A percentile compares a stretch with the other conserved stretches of the same genome.
These are phyloP conservation scores for Massariosphaeria phaeospora DNA, from an alignment of 495 filamentous ascomycete species.

Conservation along the genomic window DNA sequence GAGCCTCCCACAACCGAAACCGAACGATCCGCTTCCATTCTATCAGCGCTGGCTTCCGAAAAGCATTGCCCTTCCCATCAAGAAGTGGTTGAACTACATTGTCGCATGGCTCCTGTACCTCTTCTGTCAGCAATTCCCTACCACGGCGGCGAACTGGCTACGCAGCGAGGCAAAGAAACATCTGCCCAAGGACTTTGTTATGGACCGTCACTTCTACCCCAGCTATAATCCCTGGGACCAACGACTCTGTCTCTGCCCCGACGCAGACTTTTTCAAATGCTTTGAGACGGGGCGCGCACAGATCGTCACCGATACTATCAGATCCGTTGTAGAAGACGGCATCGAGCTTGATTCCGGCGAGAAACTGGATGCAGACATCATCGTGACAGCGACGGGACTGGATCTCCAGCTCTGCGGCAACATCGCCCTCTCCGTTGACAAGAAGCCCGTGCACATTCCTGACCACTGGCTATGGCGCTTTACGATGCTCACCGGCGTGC, in stretches of 20 bases:
- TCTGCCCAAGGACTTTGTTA: constrained; percentile 52
- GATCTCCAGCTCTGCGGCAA: constrained; percentile 52
- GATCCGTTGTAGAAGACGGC: constrained; percentile 54
- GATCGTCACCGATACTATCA: constrained; percentile 65
- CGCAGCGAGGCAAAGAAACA: constrained; percentile 41
- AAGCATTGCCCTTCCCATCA: constrained; percentile 39
- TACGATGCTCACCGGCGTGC: constrained; percentile 56
- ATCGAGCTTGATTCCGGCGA: constrained; percentile 55
- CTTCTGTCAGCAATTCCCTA: constrained; percentile 56
- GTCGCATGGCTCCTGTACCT: constrained; percentile 47
- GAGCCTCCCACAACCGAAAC: constrained; percentile 20
- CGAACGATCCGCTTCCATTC: constrained; percentile 40
- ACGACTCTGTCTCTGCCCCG: constrained; percentile 64
- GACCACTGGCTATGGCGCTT: constrained; percentile 55
- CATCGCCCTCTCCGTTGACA: constrained; percentile 52
- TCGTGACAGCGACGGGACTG: constrained; percentile 72
- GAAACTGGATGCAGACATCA: constrained; percentile 60
- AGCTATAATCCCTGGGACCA: constrained; percentile 70
- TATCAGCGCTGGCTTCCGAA: constrained; percentile 46
- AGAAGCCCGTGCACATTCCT: constrained; percentile 44
- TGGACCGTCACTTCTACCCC: constrained; percentile 67
- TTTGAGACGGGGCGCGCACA: constrained; percentile 54
- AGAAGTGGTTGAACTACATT: constrained; percentile 48
- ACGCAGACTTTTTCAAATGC: constrained; percentile 65
- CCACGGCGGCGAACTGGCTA: constrained; percentile 47